phyloP scores from a whole-genome alignment of 139 green algal species.

The Desmodesmus armatus region DNA sequence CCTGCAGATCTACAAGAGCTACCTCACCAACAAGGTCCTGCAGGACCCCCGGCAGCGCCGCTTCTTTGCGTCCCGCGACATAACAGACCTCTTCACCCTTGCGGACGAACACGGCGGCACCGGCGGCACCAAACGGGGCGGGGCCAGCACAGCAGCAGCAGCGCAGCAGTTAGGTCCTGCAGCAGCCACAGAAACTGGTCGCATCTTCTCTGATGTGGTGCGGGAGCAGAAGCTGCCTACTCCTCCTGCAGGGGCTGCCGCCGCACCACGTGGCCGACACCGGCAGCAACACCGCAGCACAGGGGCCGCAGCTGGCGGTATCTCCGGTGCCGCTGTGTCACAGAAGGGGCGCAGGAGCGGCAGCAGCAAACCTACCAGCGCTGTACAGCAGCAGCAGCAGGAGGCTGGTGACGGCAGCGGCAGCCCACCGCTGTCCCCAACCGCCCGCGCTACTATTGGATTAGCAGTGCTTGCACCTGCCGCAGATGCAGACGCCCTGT shows the following conservation, averaged over 20 bases:
- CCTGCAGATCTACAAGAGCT: conserved; percentile 91
- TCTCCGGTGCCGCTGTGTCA: neutral
- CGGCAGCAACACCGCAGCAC: too few relatives aligned
- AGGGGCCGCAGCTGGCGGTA: neutral
- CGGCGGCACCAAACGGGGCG: conserved; percentile 50
- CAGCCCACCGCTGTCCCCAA: neutral
- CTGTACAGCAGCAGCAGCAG: neutral
- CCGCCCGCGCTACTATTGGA: too few relatives aligned
- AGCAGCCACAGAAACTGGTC: conserved; percentile 74
- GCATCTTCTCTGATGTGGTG: conserved; percentile 80
- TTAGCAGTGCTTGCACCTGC: too few relatives aligned
- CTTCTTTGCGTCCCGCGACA: conserved; percentile 93
- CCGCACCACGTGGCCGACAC: neutral
- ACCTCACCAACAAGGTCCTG: conserved; percentile 91
- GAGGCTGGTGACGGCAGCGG: neutral
- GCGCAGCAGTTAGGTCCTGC: too few relatives aligned
- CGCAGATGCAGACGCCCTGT: too few relatives aligned
- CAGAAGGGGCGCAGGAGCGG: conserved; percentile 28
- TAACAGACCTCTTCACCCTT: conserved; percentile 95
- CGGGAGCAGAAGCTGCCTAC: conserved; percentile 23
- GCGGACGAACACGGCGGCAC: conserved; percentile 71
- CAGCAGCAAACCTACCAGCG: too few relatives aligned
- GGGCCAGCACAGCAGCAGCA: neutral
- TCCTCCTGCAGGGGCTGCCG: conserved; percentile 1
- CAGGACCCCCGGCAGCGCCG: conserved; percentile 92